These are phyloP conservation scores for Brasilioporus rufonigricans DNA, from an alignment of 768 basidiomycete genomes.

Conservation along the genomic window DNA sequence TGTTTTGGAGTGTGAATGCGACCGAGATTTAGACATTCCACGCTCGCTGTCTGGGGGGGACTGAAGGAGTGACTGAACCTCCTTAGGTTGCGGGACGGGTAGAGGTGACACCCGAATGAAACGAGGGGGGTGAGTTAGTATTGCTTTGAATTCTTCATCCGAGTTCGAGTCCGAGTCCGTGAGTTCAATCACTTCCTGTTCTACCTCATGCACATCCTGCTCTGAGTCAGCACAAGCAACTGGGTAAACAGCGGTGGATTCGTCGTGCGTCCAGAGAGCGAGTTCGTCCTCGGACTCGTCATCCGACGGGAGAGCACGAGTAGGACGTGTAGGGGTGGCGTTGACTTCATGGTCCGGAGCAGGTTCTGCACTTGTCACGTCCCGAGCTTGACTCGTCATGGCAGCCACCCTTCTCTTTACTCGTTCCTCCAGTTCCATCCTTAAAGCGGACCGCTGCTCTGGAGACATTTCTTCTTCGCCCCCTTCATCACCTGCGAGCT, in stretches of 20 bases:
- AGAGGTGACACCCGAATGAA: slow-evolving; percentile 6
- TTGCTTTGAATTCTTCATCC: slow-evolving; percentile 29
- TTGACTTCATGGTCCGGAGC: slow-evolving; percentile 8
- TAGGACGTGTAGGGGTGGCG: slow-evolving; percentile 15
- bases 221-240: slow-evolving; percentile 20
- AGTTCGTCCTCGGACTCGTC: slow-evolving; percentile 51
- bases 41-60: slow-evolving; percentile 16
- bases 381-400: slow-evolving; percentile 3
- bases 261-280: slow-evolving; percentile 40
- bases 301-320: slow-evolving; percentile 13
- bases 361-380: background rate
- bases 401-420: slow-evolving; percentile 9
- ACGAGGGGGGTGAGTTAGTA: slow-evolving; percentile 26
- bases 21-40: slow-evolving; percentile 12
- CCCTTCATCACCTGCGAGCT: slow-evolving; percentile 32
- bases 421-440: slow-evolving; percentile 16
- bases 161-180: slow-evolving; percentile 28
- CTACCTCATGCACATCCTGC: slow-evolving; percentile 12
- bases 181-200: slow-evolving; percentile 24
- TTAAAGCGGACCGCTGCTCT: slow-evolving; percentile 15
- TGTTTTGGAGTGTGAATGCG: slow-evolving; percentile 1
- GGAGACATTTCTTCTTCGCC: slow-evolving; percentile 25
- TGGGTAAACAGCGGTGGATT: slow-evolving; percentile 39
- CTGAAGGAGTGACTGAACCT: slow-evolving; percentile 9
- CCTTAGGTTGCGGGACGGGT: background rate